Percentiles rank a stretch among this genome's conserved stretches.
phyloP scores from a whole-genome alignment of 352 stramenopile genomes.

The Globisporangium barbulae region DNA sequence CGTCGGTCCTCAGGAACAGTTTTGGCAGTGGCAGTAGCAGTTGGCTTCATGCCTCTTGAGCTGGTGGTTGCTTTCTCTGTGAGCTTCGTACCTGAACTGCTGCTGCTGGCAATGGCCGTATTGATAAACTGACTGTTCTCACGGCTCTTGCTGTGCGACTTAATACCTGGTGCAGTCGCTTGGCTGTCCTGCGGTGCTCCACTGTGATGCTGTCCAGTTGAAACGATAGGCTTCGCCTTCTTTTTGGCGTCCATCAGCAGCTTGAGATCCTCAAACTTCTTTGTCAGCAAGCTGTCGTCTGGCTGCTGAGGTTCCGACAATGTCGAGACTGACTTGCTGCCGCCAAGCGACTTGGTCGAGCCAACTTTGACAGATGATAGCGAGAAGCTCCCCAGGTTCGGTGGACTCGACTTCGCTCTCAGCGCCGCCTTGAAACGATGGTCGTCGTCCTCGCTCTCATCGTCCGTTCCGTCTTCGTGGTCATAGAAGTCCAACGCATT shows the following conservation, averaged over 20 bases:
- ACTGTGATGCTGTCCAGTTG: background rate
- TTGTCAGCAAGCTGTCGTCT: constrained; percentile 32
- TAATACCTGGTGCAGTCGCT: background rate
- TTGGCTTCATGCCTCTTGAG: background rate
- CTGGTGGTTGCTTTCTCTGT: background rate
- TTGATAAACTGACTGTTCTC: background rate
- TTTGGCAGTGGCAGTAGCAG: background rate
- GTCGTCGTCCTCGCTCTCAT: constrained; percentile 13
- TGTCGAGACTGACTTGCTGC: constrained; percentile 18
- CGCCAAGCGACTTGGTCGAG: constrained; percentile 5
- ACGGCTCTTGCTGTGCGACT: constrained; percentile 1
- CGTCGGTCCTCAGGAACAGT: background rate
- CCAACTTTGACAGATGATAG: background rate
- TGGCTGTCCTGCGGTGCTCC: background rate
- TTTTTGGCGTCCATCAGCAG: constrained; percentile 48
- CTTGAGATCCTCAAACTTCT: constrained; percentile 71
- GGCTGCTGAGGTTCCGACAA: constrained; percentile 5
- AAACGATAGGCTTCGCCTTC: background rate
- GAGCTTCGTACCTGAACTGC: background rate
- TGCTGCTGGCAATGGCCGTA: background rate
- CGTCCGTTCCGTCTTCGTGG: constrained; percentile 29
- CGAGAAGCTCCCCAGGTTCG: constrained; percentile 10
- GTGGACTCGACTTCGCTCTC: constrained; percentile 17
- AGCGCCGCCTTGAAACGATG: background rate
- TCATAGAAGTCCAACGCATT: constrained; percentile 53